phyloP scores from a whole-genome alignment of 2,329 filamentous ascomycete genomes.

The Alternaria hordeiaustralica region DNA sequence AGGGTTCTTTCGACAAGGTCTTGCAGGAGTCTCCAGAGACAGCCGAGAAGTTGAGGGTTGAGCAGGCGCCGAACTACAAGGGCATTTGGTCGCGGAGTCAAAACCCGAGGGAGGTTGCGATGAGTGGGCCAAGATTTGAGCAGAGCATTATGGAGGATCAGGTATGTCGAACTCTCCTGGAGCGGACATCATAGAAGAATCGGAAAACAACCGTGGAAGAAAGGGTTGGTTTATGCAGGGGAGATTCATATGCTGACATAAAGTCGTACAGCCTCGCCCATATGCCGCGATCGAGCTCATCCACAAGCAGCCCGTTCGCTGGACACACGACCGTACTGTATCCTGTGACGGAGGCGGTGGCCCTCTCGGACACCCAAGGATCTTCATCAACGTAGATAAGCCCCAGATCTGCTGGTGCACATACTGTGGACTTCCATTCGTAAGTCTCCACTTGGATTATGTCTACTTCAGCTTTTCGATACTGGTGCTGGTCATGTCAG shows the following conservation, averaged over 20 bases:
- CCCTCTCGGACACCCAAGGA: constrained; percentile 84
- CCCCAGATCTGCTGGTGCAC: constrained; percentile 88
- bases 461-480: neutral
- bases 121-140: constrained; percentile 95
- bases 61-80: constrained; percentile 86
- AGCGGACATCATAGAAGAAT: neutral
- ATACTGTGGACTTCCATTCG: constrained; percentile 93
- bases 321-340: constrained; percentile 82
- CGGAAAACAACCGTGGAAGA: neutral
- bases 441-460: constrained; percentile 58
- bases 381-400: constrained; percentile 99
- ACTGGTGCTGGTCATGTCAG: neutral
- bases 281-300: constrained; percentile 92
- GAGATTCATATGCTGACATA: constrained; percentile 26
- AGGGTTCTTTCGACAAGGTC: constrained; percentile 57
- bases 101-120: constrained; percentile 78
- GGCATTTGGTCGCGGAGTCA: constrained; percentile 87
- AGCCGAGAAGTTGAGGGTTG: constrained; percentile 63
- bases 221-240: neutral
- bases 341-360: constrained; percentile 93
- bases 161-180: constrained; percentile 61
- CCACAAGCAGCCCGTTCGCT: constrained; percentile 92
- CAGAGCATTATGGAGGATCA: constrained; percentile 93
- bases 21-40: constrained; percentile 62
- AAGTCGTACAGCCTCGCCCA: constrained; percentile 74